phyloP scores from a whole-genome alignment of 495 filamentous ascomycete species.

The Trichocladium uniseriatum region DNA sequence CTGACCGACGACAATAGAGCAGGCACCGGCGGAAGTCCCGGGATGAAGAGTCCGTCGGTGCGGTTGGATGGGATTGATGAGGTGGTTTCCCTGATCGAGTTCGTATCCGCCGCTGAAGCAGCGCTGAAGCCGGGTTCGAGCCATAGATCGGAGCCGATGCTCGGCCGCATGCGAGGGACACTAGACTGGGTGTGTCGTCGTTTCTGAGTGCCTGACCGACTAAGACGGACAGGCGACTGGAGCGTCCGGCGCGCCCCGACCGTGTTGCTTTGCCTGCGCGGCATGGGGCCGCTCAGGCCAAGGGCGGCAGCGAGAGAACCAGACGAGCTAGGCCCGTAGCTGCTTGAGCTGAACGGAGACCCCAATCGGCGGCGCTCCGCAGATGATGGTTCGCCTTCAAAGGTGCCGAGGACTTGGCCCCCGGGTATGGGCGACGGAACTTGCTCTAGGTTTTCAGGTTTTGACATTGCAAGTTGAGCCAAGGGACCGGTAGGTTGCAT shows the following conservation, averaged over 20 bases:
- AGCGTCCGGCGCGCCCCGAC: slow-evolving; percentile 35
- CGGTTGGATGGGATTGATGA: slow-evolving; percentile 16
- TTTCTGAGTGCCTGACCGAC: slow-evolving; percentile 39
- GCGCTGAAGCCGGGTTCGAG: slow-evolving; percentile 13
- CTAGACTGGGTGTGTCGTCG: slow-evolving; percentile 32
- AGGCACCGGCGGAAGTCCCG: slow-evolving; percentile 18
- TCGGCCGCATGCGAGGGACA: slow-evolving; percentile 32
- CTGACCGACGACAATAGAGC: slow-evolving; percentile 10
- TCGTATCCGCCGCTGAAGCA: neutral
- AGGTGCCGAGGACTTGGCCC: slow-evolving; percentile 7
- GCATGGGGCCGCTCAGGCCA: slow-evolving; percentile 25
- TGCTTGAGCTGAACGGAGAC: slow-evolving; percentile 50
- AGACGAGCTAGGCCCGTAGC: slow-evolving; percentile 44
- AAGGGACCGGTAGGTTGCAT: slow-evolving; percentile 69
- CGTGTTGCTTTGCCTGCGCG: slow-evolving; percentile 33
- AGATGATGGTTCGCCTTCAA: slow-evolving; percentile 21
- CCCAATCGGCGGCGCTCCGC: slow-evolving; percentile 42
- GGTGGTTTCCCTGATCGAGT: slow-evolving; percentile 15
- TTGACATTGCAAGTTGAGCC: slow-evolving; percentile 44
- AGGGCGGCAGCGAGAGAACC: slow-evolving; percentile 32
- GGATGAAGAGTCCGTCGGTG: slow-evolving; percentile 25
- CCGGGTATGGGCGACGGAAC: slow-evolving; percentile 1
- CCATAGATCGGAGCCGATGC: slow-evolving; percentile 31
- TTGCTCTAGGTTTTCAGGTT: slow-evolving; percentile 17
- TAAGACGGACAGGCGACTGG: slow-evolving; percentile 39